Evolutionary conservation across 768 basidiomycete species (phyloP), one percentile per base, ranked within the genome.

Genomic region (Termitomyces titanicus): DNA sequence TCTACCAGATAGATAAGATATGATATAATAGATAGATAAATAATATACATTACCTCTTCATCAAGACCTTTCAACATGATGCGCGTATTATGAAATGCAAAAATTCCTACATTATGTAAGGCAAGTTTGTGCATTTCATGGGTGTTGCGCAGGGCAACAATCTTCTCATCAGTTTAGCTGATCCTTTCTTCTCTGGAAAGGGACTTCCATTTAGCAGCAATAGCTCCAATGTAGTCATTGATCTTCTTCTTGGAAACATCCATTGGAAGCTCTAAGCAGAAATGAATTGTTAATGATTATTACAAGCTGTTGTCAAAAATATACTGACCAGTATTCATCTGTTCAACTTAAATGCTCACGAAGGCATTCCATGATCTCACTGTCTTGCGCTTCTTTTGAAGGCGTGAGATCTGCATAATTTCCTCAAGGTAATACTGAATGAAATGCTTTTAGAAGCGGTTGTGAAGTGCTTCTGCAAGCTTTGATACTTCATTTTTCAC

Each of bases 281-380:
- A n/a, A n/a, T n/a, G n/a, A n/a, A n/a, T n/a, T n/a, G n/a, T n/a
- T n/a, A n/a, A n/a, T n/a, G n/a, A n/a, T n/a, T n/a, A n/a, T n/a
- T n/a, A n/a, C n/a, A n/a, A n/a, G n/a, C n/a, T n/a, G n/a, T n/a
- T n/a, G n/a, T n/a, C n/a, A n/a, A n/a, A n/a, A n/a, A n/a, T n/a
- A 13, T 18, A 18, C 10, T 10, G 3, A 54, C 53, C 43, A 7
- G 20, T 29, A 25, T 54, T 54, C 13, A 9, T 31, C 10, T 44
- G 43, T 22, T 54, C 34, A 27, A 54, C 53, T 25, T 54, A 44
- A 15, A 29, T 3, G 31, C 53, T 54, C 7, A 54, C 29, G 25
- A 46, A 54, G 11, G 53, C 53, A 18, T 47, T 44, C 53, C 53
- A 54, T 11, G 25, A 15, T 3, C 53, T 27, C 5, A 44, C 24